Percentiles rank a stretch among this genome's conserved stretches.
Evolutionary conservation across 169 alveolate species (phyloP).

Genomic region (Plasmodium vinckei): DNA sequence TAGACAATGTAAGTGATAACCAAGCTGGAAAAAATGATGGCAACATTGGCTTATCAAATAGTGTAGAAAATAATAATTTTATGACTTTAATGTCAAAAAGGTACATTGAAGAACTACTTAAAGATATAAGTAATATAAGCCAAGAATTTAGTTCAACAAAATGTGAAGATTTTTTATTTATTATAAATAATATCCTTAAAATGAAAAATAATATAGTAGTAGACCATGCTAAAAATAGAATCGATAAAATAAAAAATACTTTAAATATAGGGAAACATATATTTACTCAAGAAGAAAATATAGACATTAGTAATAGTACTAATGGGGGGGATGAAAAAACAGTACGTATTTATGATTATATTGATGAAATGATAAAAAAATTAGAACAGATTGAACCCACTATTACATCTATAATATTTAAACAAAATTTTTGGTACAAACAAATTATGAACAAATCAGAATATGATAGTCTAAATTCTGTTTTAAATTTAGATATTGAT

Average conservation of each 20-base stretch:
- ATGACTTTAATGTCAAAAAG: slow-evolving; percentile 39
- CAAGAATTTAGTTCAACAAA: slow-evolving; percentile 35
- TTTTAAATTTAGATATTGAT: slow-evolving; percentile 56
- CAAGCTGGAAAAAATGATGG: not conserved
- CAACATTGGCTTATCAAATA: not conserved
- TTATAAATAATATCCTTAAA: slow-evolving; percentile 53
- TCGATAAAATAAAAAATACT: slow-evolving; percentile 47
- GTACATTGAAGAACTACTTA: slow-evolving; percentile 55
- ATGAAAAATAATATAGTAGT: slow-evolving; percentile 19
- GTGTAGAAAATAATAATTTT: slow-evolving; percentile 5
- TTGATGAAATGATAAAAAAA: slow-evolving; percentile 62
- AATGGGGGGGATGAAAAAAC: not conserved
- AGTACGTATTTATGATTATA: slow-evolving; percentile 16
- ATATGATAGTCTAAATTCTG: slow-evolving; percentile 71
- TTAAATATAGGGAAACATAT: slow-evolving; percentile 51
- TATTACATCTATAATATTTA: slow-evolving; percentile 34
- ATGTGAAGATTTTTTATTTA: slow-evolving; percentile 46
- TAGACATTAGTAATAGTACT: not conserved
- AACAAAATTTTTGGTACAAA: slow-evolving; percentile 64
- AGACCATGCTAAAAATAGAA: slow-evolving; percentile 41
- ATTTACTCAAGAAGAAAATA: slow-evolving; percentile 18
- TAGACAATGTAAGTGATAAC: not conserved
- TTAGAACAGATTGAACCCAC: slow-evolving; percentile 39
- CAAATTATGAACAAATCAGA: slow-evolving; percentile 70
- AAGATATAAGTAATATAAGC: slow-evolving; percentile 43